Base-by-base conservation (phyloP, 768 basidiomycete genomes). In the Boletus vermiculosoides region DNA sequence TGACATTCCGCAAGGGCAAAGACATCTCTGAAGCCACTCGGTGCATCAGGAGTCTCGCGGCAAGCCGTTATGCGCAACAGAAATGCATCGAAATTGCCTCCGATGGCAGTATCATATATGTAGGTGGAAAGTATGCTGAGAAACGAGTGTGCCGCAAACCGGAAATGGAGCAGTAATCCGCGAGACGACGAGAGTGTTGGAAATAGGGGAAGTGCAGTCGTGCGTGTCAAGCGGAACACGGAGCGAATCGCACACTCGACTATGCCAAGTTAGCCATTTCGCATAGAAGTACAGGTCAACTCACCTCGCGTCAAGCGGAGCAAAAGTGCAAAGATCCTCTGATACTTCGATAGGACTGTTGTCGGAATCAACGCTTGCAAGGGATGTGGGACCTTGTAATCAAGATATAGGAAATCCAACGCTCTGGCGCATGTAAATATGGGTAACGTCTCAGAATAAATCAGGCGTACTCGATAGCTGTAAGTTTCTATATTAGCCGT, bases 341-440 rank as follows among this genome's bases (percentile, higher is more conserved):
- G 90, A 66, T 95, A 95, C 68, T 94, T 95, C 6, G 82, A 85
- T n/a, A 94, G 71, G 33, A 89, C 80, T 5, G 82, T 77, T 1
- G 82, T 76, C 2, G 90, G 84, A 33, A 96, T 87, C 11, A 96
- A 67, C 12, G 86, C 78, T 45, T 85, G 83, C 39, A 96, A 74
- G 0, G 92, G 83, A n/a, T 78, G 78, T 2, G 92, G 91, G n/a
- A 91, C 87, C 63, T 88, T 88, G 71, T 96, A 96, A 61, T 93
- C 85, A 76, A 96, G 85, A 66, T 91, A 92, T 15, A 96, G 73
- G 67, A 95, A 96, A 69, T 95, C 94, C 42, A 96, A 70, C 8
- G 94, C 92, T 69, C 90, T 92, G 61, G 6, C 48, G 45, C 18
- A 59, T 30, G 45, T 67, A 34, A 62, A 25, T n/a, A 52, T 18